These are phyloP conservation scores for Paraphaeosphaeria minitans DNA, from an alignment of 2,329 filamentous ascomycete genomes.

Conservation along the genomic window DNA sequence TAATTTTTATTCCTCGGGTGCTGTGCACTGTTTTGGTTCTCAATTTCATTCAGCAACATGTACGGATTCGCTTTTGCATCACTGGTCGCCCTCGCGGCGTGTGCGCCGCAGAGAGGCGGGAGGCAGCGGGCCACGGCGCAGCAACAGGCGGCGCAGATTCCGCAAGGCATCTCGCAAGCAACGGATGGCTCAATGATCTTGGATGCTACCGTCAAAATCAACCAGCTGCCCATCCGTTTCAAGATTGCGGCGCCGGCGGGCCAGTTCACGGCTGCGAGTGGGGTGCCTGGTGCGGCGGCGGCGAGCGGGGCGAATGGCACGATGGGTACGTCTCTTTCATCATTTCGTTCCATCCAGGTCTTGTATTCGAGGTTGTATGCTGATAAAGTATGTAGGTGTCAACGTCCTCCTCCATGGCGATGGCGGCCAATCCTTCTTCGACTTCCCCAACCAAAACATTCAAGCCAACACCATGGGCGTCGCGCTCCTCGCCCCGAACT, in stretches of 20 bases:
- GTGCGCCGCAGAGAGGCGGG: slow-evolving; percentile 30
- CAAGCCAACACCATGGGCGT: slow-evolving; percentile 59
- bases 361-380: neutral
- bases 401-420: slow-evolving; percentile 66
- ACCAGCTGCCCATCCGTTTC: slow-evolving; percentile 62
- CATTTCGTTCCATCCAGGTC: neutral
- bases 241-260: slow-evolving; percentile 61
- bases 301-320: slow-evolving; percentile 37
- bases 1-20: slow-evolving; percentile 25
- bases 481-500: slow-evolving; percentile 59
- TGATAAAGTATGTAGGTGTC: slow-evolving; percentile 44
- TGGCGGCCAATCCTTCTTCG: slow-evolving; percentile 64
- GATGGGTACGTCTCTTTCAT: slow-evolving; percentile 32
- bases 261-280: slow-evolving; percentile 58
- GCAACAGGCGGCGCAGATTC: slow-evolving; percentile 42
- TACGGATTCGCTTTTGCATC: slow-evolving; percentile 24
- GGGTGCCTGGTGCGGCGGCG: slow-evolving; percentile 55
- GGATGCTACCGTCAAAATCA: slow-evolving; percentile 60
- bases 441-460: slow-evolving; percentile 62
- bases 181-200: slow-evolving; percentile 62
- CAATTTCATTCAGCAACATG: slow-evolving; percentile 18
- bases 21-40: slow-evolving; percentile 16
- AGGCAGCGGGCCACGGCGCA: slow-evolving; percentile 34
- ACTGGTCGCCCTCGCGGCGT: slow-evolving; percentile 28
- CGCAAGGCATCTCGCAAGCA: slow-evolving; percentile 48